A percentile compares a stretch with the other conserved stretches of the same genome.
These are phyloP conservation scores for Cylindrotheca closterium DNA, from an alignment of 108 stramenopile species.

Conservation along the genomic window DNA sequence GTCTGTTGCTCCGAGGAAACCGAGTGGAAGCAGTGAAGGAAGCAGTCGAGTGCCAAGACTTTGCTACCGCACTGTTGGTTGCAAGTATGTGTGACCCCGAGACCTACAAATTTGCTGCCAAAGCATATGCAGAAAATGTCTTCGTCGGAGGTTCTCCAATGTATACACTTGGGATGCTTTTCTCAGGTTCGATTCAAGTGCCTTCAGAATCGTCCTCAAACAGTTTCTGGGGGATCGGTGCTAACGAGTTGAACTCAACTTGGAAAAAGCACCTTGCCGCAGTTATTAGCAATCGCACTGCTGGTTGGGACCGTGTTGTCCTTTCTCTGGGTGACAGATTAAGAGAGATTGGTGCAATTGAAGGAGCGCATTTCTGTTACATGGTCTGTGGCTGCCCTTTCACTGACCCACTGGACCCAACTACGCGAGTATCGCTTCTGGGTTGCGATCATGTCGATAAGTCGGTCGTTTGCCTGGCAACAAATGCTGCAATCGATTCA, in stretches of 20 bases:
- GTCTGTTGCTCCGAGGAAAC: constrained; percentile 59
- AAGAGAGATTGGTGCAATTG: constrained; percentile 46
- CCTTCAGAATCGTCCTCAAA: constrained; percentile 23
- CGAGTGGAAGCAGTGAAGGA: constrained; percentile 65
- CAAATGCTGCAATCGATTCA: constrained; percentile 52
- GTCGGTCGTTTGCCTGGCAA: constrained; percentile 40
- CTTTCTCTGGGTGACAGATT: constrained; percentile 78
- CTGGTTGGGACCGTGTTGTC: constrained; percentile 75
- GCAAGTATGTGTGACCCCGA: constrained; percentile 62
- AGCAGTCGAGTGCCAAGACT: constrained; percentile 58
- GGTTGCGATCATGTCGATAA: constrained; percentile 63
- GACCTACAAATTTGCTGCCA: constrained; percentile 60
- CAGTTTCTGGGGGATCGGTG: constrained; percentile 38
- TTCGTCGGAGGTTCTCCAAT: constrained; percentile 67
- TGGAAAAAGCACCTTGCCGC: constrained; percentile 74
- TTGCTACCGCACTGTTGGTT: constrained; percentile 76
- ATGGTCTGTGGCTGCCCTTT: constrained; percentile 75
- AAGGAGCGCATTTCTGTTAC: constrained; percentile 85
- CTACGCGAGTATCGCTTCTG: constrained; percentile 56
- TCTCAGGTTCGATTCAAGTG: constrained; percentile 58
- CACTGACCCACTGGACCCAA: constrained; percentile 32
- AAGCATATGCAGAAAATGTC: constrained; percentile 52
- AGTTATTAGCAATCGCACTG: constrained; percentile 77
- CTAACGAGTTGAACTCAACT: constrained; percentile 35
- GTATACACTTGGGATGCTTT: constrained; percentile 64